Evolutionary conservation across 345 rosid genomes (phyloP).

Genomic region (Populus tremula): DNA sequence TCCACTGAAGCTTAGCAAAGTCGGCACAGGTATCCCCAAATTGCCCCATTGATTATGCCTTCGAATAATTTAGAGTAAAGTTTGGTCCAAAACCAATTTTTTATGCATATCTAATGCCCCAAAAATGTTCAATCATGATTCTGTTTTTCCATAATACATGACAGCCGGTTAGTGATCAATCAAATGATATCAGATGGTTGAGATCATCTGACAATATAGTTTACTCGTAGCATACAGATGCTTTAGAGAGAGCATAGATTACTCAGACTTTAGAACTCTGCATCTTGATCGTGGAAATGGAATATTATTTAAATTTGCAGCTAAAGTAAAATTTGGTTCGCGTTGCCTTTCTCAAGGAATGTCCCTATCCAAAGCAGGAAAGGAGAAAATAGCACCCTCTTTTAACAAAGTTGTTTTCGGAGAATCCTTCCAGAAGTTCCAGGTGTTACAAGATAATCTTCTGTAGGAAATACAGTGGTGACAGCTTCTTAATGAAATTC

Average conservation of each 20-base stretch:
- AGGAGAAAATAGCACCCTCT: constrained; percentile 1
- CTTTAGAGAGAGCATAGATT: background rate
- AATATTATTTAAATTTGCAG: constrained; percentile 3
- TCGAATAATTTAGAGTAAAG: background rate
- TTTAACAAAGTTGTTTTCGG: background rate
- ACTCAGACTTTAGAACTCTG: background rate
- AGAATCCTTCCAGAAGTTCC: constrained; percentile 32
- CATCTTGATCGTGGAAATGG: constrained; percentile 9
- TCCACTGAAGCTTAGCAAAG: background rate
- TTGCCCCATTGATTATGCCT: background rate
- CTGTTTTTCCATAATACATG: background rate
- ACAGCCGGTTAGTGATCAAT: background rate
- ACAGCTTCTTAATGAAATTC: constrained; percentile 26
- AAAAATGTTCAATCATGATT: background rate
- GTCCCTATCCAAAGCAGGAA: background rate
- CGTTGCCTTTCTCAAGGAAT: background rate
- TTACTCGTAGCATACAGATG: background rate
- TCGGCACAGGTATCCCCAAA: background rate
- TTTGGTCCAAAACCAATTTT: background rate
- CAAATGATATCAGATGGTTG: background rate
- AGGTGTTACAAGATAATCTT: background rate
- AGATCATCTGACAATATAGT: background rate
- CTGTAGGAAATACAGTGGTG: background rate
- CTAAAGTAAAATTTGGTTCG: background rate
- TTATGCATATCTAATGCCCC: background rate